These are phyloP conservation scores for Marasmius tenuissimus DNA, from an alignment of 1,284 basidiomycete genomes.

Conservation along the genomic window DNA sequence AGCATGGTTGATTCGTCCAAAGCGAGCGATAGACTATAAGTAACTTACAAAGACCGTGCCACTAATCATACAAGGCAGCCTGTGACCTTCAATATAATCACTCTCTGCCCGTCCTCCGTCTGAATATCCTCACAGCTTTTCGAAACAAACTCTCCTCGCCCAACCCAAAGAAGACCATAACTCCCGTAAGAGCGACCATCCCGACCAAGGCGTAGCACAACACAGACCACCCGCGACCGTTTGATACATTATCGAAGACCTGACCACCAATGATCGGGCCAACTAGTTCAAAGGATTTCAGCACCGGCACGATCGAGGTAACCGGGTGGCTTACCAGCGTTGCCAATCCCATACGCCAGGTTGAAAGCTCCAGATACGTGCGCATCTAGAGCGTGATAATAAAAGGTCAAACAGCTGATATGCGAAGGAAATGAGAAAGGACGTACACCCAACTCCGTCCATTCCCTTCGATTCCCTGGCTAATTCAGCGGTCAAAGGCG, in stretches of 20 bases:
- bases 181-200: slow-evolving; percentile 28
- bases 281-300: slow-evolving; percentile 37
- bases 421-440: background rate
- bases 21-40: too few relatives aligned
- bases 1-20: too few relatives aligned
- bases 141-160: background rate
- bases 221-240: slow-evolving; percentile 60
- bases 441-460: slow-evolving; percentile 67
- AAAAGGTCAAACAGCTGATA: slow-evolving; percentile 14
- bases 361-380: slow-evolving; percentile 72
- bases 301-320: background rate
- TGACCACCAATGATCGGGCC: slow-evolving; percentile 71
- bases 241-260: slow-evolving; percentile 54
- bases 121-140: background rate
- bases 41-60: too few relatives aligned
- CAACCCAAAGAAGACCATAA: background rate
- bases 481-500: slow-evolving; percentile 65
- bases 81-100: too few relatives aligned
- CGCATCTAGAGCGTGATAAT: slow-evolving; percentile 51
- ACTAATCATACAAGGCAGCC: too few relatives aligned
- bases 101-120: too few relatives aligned
- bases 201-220: slow-evolving; percentile 40
- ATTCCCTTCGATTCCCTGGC: slow-evolving; percentile 54
- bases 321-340: slow-evolving; percentile 41
- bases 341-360: slow-evolving; percentile 64